These are phyloP conservation scores for Pythium insidiosum DNA, from an alignment of 352 stramenopile genomes.

Conservation along the genomic window DNA sequence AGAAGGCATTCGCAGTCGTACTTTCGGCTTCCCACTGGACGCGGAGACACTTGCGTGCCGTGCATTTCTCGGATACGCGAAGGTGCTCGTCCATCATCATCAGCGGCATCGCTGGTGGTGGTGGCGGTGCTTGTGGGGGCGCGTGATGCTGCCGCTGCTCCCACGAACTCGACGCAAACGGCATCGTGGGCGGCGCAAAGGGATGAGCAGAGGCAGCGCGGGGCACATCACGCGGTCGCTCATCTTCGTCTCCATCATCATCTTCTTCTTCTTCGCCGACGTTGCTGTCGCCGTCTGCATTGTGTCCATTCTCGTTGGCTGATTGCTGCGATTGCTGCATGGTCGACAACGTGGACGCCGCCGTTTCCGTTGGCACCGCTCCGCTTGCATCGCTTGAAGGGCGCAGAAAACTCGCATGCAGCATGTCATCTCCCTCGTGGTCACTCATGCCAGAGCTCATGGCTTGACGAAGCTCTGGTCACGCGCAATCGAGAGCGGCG, in stretches of 20 bases:
- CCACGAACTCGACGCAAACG: too few species aligned
- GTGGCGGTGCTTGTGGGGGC: neutral
- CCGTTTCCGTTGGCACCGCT: neutral
- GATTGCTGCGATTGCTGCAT: neutral
- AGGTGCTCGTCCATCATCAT: slow-evolving; percentile 31
- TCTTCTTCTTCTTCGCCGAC: slow-evolving; percentile 4
- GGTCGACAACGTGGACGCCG: neutral
- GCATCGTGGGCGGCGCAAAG: neutral
- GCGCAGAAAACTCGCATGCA: neutral
- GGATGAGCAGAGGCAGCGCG: neutral
- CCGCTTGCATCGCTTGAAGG: neutral
- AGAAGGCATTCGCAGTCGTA: too few species aligned
- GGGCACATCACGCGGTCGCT: slow-evolving; percentile 7
- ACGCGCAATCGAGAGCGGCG: too few species aligned
- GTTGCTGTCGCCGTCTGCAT: neutral
- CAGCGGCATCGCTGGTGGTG: neutral
- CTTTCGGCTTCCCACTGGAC: slow-evolving; percentile 76
- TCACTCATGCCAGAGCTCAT: too few species aligned
- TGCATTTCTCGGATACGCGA: slow-evolving; percentile 56
- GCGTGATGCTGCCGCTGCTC: neutral
- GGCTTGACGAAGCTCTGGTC: too few species aligned
- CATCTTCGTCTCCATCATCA: slow-evolving; percentile 16
- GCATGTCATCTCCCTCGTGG: neutral
- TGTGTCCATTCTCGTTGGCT: neutral
- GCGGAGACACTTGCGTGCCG: slow-evolving; percentile 54